Evolutionary conservation across 768 basidiomycete genomes (phyloP).

Genomic region (Naganishia onofrii): DNA sequence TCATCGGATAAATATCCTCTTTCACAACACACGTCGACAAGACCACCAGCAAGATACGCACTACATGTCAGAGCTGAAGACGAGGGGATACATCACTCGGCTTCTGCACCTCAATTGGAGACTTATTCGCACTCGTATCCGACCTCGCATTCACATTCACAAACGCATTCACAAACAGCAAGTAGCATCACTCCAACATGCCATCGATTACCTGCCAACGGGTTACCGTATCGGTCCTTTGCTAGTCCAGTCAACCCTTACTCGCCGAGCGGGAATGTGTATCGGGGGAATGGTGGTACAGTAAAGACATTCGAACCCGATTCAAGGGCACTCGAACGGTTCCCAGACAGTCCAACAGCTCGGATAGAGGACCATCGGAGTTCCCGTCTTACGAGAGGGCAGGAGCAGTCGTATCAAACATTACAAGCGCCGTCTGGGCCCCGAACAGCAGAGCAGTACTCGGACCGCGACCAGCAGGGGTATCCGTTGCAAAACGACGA

Average conservation of each 20-base stretch:
- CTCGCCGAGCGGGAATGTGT: not conserved
- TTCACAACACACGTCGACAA: too few species aligned
- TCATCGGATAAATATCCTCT: not conserved
- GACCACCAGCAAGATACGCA: conserved; percentile 7
- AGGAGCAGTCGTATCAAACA: not conserved
- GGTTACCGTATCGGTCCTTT: too few species aligned
- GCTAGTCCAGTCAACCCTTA: too few species aligned
- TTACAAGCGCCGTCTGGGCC: too few species aligned
- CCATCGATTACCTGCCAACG: too few species aligned
- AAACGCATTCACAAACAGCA: not conserved
- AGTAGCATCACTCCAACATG: too few species aligned
- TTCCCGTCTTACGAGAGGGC: too few species aligned
- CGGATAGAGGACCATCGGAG: too few species aligned
- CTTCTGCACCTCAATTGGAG: not conserved
- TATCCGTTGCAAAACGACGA: too few species aligned
- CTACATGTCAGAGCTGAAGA: conserved; percentile 3
- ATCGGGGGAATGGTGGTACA: too few species aligned
- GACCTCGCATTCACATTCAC: not conserved
- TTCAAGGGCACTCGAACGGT: not conserved
- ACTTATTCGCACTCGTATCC: not conserved
- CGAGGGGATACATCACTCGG: not conserved
- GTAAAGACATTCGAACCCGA: conserved; percentile 16
- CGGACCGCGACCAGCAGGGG: too few species aligned
- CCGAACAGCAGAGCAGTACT: too few species aligned
- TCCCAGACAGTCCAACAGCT: not conserved